A percentile compares a stretch with the other conserved stretches of the same genome.
phyloP scores from a whole-genome alignment of 805 yeast genomes.

The Sporopachydermia quercuum region DNA sequence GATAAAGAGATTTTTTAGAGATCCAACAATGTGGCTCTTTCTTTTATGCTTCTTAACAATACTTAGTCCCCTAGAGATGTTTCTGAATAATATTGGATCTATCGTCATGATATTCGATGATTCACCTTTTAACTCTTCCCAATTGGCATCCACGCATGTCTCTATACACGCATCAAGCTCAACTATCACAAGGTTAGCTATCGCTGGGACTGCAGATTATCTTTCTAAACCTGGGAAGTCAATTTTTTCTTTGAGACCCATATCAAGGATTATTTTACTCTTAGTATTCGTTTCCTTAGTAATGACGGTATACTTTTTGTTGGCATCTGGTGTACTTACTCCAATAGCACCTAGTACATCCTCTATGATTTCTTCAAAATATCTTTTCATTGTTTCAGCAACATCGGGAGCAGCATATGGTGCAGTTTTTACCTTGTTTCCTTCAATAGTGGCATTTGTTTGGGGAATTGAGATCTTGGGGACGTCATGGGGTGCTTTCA shows the following conservation, averaged over 20 bases:
- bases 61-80: slow-evolving; percentile 77
- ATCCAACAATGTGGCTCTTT: slow-evolving; percentile 49
- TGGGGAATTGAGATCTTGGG: slow-evolving; percentile 89
- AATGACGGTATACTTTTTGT: no score
- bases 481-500: slow-evolving; percentile 82
- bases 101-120: slow-evolving; percentile 30
- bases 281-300: no score
- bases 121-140: slow-evolving; percentile 10
- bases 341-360: no score
- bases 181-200: slow-evolving; percentile 48
- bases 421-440: slow-evolving; percentile 71
- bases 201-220: slow-evolving; percentile 59
- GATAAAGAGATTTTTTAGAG: slow-evolving; percentile 25
- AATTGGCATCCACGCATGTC: slow-evolving; percentile 24
- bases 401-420: slow-evolving; percentile 66
- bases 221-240: slow-evolving; percentile 19
- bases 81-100: slow-evolving; percentile 70
- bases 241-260: slow-evolving; percentile 7
- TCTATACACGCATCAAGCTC: slow-evolving; percentile 50
- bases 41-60: slow-evolving; percentile 46
- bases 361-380: slow-evolving; percentile 26
- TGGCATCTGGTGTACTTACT: no score
- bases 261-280: no score
- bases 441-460: slow-evolving; percentile 65
- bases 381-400: slow-evolving; percentile 25